Base-by-base conservation (phyloP, 2,329 filamentous ascomycete genomes). In the Coccinonectria pachysandricola region DNA sequence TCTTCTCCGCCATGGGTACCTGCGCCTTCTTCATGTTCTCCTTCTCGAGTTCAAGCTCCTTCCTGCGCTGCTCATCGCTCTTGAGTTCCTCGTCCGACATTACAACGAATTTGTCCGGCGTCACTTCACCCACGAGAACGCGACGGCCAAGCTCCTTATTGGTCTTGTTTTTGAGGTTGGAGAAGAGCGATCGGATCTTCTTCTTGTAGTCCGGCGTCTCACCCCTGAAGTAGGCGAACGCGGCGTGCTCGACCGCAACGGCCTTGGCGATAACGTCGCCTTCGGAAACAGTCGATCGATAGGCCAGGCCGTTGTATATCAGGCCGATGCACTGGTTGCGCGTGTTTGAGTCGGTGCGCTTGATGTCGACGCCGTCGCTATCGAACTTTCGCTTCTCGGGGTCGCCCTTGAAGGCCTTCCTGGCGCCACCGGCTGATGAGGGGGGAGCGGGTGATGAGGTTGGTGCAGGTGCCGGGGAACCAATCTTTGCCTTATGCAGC, bases 1-100 rank as follows among this genome's bases (percentile, higher is more conserved):
- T 87, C 68, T 86, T 91, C 59, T 94, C 80, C 11, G 76, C 81
- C 66, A 87, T 81, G 31, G 88, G 83, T 8, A 93, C 87, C 76
- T 96, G 92, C 2, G 91, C 85, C 57, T 88, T 85, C 64, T 86
- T 86, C 82, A 96, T 87, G 58, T 98, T 98, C 59, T 95, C 85
- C 58, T 82, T 75, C 52, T 86, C 70, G 26, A 94, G 68, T 53
- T 75, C 75, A 42, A 71, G 63, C 42, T 95, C 86, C 49, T 79
- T 72, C 45, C 74, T 75, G 35, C 77, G 75, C 57, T 83, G 80
- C 55, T 91, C 77, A 25, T 77, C 79, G 24, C 82, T 91, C 63
- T 92, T 92, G 52, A 98, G 73, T 54, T 96, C 88, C 29, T 94
- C 82, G 45, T 83, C 77, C 7, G 75, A 72, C 91, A 98, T 94